Evolutionary conservation across 2,329 filamentous ascomycete genomes (phyloP), one percentile per base, ranked within the genome.

Genomic region (Arthroderma sp.): DNA sequence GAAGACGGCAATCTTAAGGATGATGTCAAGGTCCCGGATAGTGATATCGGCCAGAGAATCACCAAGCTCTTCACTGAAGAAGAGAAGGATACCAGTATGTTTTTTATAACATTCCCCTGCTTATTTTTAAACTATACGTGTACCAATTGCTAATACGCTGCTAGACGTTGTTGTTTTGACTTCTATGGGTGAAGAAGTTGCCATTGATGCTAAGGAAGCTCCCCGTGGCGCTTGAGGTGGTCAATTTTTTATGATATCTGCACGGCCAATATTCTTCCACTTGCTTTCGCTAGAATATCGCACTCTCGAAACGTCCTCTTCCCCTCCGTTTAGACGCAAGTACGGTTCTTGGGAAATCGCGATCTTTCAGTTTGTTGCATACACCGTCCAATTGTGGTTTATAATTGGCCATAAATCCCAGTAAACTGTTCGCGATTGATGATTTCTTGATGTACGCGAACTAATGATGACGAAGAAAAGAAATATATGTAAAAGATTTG

Each of bases 171-270:
- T 89, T 60, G 80, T 98, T 66, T 83, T 94, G 65, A 85, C 85
- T 60, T 80, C 91, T 66, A 98, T 98, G 91, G 85, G 85, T 64
- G 89, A 98, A 74, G 85, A 96, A 77, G 72, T 77, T 59, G 83
- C 81, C 62, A 82, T 95, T 66, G 88, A 95, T 65, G 83, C 81
- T 71, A 96, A 96, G 81, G 88, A 95, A 73, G 85, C 85, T 68
- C 80, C 84, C 41, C 42, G 42, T 36, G 28, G 11, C 37, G 34
- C 32, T 8, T 30, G 10, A 37, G 28, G 29, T 22, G n/a, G 41
- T 37, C 8, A 43, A 36, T 36, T 34, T 7, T 43, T 37, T 37
- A 36, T 28, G 15, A 22, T 22, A 22, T 22, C 15, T 22, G 15
- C 15, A 22, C 15, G 15, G 15, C 15, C 15, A 22, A 22, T 22